Evolutionary conservation across 805 yeast genomes (phyloP), one percentile per base, ranked within the genome.

Genomic region (Torulaspora gathmanii): DNA sequence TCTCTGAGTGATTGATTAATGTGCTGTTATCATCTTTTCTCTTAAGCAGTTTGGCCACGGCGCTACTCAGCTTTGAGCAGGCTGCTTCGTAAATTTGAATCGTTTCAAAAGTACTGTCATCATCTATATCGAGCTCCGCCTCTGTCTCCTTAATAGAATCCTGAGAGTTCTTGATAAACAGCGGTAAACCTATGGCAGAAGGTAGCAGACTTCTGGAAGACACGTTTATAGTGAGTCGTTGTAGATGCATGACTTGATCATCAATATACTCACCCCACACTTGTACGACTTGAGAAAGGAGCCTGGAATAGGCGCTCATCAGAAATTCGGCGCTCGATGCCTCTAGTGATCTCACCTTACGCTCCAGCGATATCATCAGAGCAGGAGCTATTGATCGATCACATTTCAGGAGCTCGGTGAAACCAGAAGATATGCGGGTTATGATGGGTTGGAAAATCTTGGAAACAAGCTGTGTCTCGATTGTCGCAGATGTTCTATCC

Each of bases 241-340:
- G 72, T 13, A 80, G 69, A 12, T 57, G 51, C 25, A 70, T 65
- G 5, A 76, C 64, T 59, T 85, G 87, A n/a, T 65, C 66, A 13
- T 74, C 76, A 19, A 83, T 63, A 50, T 77, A 78, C 49, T 75
- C 77, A 15, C 66, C 65, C 95, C 95, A 87, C 13, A 70, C 68
- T 28, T 63, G 64, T 33, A 65, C 66, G 35, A 80, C 68, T 58
- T 75, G 77, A 23, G 78, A 79, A n/a, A 70, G 65, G 4, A 80
- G 52, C 48, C 77, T 78, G 26, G 69, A 70, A 49, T 83, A 68
- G 42, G 74, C 69, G 31, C 73, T 70, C 47, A 76, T 68, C 16
- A 75, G 65, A 53, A 74, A 86, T 51, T 86, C 95, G 57, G 83
- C 89, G 58, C 78, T 77, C 1, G 82, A 70, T 7, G 76, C 65